A percentile compares a stretch with the other conserved stretches of the same genome.
These are phyloP conservation scores for Daedalea quercina DNA, from an alignment of 768 basidiomycete genomes.

Conservation along the genomic window DNA sequence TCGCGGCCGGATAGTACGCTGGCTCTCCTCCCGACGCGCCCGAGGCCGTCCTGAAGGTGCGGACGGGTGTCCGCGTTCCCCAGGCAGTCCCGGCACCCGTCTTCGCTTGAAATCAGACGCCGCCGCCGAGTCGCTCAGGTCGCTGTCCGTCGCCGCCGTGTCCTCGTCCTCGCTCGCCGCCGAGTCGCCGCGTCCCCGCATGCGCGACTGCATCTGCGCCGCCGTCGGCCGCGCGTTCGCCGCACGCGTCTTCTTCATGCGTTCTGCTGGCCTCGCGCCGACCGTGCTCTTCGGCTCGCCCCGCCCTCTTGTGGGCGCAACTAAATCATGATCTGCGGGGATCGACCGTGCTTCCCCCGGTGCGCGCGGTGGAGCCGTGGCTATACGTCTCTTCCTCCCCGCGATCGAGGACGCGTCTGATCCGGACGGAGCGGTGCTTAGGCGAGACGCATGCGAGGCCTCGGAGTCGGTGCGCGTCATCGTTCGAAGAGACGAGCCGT, in stretches of 20 bases:
- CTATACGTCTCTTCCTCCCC: conserved; percentile 19
- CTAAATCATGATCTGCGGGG: too few species aligned
- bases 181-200: conserved; percentile 2
- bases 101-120: not conserved
- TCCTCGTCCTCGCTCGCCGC: not conserved
- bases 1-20: not conserved
- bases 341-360: not conserved
- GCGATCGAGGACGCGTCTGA: conserved; percentile 17
- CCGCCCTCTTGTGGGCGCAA: not conserved
- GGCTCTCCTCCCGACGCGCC: not conserved
- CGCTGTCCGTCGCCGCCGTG: not conserved
- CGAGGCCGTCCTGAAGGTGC: not conserved
- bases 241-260: not conserved
- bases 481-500: conserved; percentile 24
- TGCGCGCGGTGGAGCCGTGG: conserved; percentile 8
- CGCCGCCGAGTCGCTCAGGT: not conserved
- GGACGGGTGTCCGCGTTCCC: not conserved
- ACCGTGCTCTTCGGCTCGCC: not conserved
- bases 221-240: not conserved
- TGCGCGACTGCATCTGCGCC: not conserved
- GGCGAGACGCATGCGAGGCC: conserved; percentile 4
- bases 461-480: conserved; percentile 15
- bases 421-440: conserved; percentile 5
- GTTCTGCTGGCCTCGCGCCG: not conserved
- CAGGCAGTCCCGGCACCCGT: conserved; percentile 1